Conservation (phyloP, 2,329 filamentous ascomycete genomes). For the Sporothrix globosa region DNA sequence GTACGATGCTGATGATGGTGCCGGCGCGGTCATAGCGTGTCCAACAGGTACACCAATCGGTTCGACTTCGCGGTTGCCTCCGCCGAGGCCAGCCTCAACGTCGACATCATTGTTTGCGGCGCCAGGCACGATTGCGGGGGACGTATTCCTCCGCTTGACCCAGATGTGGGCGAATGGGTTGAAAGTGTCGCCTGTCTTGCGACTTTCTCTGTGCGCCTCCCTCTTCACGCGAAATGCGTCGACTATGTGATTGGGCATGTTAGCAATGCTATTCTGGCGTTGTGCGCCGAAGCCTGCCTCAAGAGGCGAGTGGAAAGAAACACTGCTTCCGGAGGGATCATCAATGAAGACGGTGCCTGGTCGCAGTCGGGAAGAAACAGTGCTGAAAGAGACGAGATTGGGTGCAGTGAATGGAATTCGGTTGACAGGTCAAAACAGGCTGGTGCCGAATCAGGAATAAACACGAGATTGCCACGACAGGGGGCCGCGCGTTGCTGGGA, state of each 20-base stretch:
- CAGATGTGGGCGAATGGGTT: constrained; percentile 53
- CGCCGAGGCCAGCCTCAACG: constrained; percentile 42
- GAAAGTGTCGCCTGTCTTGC: constrained; percentile 47
- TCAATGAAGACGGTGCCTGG: constrained; percentile 26
- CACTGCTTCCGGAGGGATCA: constrained; percentile 14
- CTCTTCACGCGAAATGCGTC: constrained; percentile 53
- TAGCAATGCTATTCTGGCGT: constrained; percentile 26
- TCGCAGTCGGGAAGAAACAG: background rate
- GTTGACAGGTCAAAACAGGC: constrained; percentile 3
- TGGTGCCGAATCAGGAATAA: constrained; percentile 6
- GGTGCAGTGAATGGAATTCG: background rate
- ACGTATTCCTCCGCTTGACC: constrained; percentile 44
- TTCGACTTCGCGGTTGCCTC: constrained; percentile 35
- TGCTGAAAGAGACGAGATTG: background rate
- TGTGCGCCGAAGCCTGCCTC: constrained; percentile 18
- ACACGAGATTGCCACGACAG: constrained; percentile 18
- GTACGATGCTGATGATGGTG: constrained; percentile 17
- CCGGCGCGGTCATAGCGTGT: constrained; percentile 38
- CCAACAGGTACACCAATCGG: constrained; percentile 41
- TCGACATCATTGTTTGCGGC: constrained; percentile 37
- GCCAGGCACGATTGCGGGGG: constrained; percentile 22
- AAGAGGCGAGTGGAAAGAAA: constrained; percentile 9
- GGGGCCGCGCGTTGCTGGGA: constrained; percentile 2
- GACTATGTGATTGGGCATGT: constrained; percentile 45
- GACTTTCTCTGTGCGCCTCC: constrained; percentile 50